Evolutionary conservation across 371 early-diverging fungal genomes (phyloP).

Genomic region (Saksenaea vasiformis): DNA sequence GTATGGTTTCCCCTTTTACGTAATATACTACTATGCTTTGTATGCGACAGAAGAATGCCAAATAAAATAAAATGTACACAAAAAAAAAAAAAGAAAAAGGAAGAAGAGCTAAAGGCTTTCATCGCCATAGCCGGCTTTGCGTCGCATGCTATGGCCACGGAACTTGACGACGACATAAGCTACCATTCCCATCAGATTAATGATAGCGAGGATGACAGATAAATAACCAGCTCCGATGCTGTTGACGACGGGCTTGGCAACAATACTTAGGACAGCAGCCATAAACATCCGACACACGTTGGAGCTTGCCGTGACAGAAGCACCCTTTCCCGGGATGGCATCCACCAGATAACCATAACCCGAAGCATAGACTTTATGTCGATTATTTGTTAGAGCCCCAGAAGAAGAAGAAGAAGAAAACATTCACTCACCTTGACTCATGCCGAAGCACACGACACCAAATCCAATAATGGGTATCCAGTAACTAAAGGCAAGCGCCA

Average conservation of each 20-base stretch:
- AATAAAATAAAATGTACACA: neutral
- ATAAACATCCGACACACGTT: conserved; percentile 52
- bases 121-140: conserved; percentile 24
- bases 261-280: conserved; percentile 47
- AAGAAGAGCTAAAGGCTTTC: neutral
- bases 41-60: neutral
- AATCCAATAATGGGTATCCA: conserved; percentile 56
- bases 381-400: neutral
- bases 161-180: conserved; percentile 31
- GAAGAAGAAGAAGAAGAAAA: neutral
- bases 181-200: conserved; percentile 33
- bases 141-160: conserved; percentile 33
- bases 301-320: conserved; percentile 54
- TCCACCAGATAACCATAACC: conserved; percentile 57
- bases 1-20: too few species aligned
- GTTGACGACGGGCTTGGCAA: conserved; percentile 24
- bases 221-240: conserved; percentile 39
- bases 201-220: conserved; percentile 28
- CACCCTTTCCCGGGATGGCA: conserved; percentile 51
- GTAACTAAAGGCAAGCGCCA: conserved; percentile 34
- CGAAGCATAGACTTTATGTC: conserved; percentile 49
- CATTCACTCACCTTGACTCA: conserved; percentile 61
- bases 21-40: too few species aligned
- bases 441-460: conserved; percentile 58
- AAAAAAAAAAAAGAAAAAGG: neutral